Percentiles rank a stretch among this genome's conserved stretches.
phyloP scores from a whole-genome alignment of 192 early-diverging fungal genomes.

The Mortierella hygrophila region DNA sequence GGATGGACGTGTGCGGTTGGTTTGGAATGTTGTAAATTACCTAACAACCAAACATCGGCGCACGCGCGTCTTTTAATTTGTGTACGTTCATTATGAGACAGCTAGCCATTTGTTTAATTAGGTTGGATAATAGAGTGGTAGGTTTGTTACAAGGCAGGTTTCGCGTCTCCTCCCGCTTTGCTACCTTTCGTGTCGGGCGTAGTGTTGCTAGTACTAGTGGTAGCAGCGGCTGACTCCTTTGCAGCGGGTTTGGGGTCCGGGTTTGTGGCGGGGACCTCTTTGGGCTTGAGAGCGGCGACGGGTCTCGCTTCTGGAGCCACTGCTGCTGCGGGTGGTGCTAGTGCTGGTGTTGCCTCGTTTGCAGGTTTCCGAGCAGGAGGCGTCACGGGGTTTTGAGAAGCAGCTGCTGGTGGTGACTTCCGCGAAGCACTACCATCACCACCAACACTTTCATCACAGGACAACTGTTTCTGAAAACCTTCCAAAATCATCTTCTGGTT shows the following conservation, averaged over 20 bases:
- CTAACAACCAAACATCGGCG: background rate
- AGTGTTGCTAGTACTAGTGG: background rate
- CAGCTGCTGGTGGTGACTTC: background rate
- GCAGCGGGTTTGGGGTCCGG: background rate
- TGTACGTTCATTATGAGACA: no score
- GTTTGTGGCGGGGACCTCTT: background rate
- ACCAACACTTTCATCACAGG: background rate
- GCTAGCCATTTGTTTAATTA: background rate
- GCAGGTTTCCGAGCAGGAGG: background rate
- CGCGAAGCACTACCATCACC: background rate
- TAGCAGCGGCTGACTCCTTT: background rate
- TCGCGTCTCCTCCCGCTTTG: background rate
- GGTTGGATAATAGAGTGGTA: background rate
- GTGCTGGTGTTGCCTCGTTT: background rate
- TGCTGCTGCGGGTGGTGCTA: no score
- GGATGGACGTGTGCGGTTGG: background rate
- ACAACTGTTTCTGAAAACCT: background rate
- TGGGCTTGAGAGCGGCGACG: background rate
- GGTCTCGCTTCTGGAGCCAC: background rate
- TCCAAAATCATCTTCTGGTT: background rate
- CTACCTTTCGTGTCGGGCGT: background rate
- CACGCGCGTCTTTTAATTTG: background rate
- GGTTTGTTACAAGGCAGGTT: background rate
- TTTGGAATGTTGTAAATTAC: no score
- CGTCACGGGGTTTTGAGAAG: background rate